Conservation (phyloP, 805 yeast genomes). For the Saccharomycopsis oosterbeekiorum region DNA sequence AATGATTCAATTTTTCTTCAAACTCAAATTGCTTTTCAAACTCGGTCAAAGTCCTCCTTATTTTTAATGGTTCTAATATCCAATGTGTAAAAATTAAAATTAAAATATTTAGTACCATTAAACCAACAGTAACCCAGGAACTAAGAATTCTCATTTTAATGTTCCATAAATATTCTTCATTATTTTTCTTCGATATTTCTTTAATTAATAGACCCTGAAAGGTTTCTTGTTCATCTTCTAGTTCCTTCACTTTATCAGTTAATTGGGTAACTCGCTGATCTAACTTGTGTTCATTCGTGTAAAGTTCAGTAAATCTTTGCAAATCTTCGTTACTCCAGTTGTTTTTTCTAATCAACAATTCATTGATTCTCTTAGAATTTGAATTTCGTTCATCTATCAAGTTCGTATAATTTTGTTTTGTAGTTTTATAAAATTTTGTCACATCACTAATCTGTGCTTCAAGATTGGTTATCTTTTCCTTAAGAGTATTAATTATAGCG, state of each 20-base stretch:
- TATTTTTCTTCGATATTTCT: constrained; percentile 78
- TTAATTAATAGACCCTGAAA: constrained; percentile 59
- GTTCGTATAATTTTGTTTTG: constrained; percentile 43
- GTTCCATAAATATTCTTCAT: constrained; percentile 97
- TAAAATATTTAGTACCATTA: constrained; percentile 79
- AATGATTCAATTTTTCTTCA: constrained; percentile 1
- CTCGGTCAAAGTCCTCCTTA: constrained; percentile 66
- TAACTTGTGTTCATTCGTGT: constrained; percentile 69
- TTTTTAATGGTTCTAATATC: constrained; percentile 89
- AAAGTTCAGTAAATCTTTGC: constrained; percentile 73
- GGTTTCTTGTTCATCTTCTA: constrained; percentile 59
- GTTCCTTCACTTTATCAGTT: constrained; percentile 35
- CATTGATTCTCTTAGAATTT: constrained; percentile 81
- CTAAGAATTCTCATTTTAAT: constrained; percentile 90
- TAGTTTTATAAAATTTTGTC: constrained; percentile 36
- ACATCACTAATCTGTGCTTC: constrained; percentile 44
- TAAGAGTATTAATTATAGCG: constrained; percentile 63
- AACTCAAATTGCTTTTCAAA: constrained; percentile 67
- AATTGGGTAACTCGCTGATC: constrained; percentile 49
- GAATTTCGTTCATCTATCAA: constrained; percentile 56
- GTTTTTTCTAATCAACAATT: constrained; percentile 73
- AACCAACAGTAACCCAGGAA: constrained; percentile 90
- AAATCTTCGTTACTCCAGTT: constrained; percentile 73
- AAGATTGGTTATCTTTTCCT: constrained; percentile 43
- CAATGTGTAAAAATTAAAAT: constrained; percentile 76